Base-by-base conservation (phyloP, 192 early-diverging fungal species). In the Coemansia sp. region DNA sequence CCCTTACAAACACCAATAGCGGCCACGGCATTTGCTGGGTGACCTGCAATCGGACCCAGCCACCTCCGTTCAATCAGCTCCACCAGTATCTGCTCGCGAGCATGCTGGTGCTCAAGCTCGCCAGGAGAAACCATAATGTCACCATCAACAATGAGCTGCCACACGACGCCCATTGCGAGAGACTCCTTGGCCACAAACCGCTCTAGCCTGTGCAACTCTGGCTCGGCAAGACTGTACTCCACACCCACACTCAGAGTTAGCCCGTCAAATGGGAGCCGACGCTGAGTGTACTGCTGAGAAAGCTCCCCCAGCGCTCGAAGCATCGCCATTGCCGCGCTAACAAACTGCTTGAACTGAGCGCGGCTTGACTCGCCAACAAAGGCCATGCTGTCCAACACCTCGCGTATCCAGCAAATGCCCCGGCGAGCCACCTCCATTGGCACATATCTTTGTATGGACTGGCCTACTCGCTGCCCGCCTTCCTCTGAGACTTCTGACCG, bases 91-190 rank as follows among this genome's bases (percentile, higher is more conserved):
- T 74, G 72, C 50, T 42, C 36, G 0, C 72, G 58, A 21, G 65
- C 48, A 22, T 21, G 4, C 12, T 33, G 44, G 27, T 67, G 64
- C n/a, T 70, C 72, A 40, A 80, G 60, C 56, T 74, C 77, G 14
- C 63, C 72, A 0, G 77, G 77, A n/a, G 72, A 70, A 22, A 80
- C 72, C 77, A 80, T 70, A 27, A 80, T 42, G 9, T 54, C 68
- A 24, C 61, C 72, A 18, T 80, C 77, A 8, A 26, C 65, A 32
- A 80, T 58, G 18, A 80, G 64, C 67, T 71, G 71, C 77, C 72
- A 74, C 43, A 67, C 63, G 1, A 65, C 64, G n/a, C 70, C 37
- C 18, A 79, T 24, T 0, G 48, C 59, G 15, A 39, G 36, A 12
- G 57, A 40, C 39, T 79, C 70, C n/a, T 26, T 34, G 5, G 53